Base-by-base conservation (phyloP, 129 eudicot species). In the Arctium minus region DNA sequence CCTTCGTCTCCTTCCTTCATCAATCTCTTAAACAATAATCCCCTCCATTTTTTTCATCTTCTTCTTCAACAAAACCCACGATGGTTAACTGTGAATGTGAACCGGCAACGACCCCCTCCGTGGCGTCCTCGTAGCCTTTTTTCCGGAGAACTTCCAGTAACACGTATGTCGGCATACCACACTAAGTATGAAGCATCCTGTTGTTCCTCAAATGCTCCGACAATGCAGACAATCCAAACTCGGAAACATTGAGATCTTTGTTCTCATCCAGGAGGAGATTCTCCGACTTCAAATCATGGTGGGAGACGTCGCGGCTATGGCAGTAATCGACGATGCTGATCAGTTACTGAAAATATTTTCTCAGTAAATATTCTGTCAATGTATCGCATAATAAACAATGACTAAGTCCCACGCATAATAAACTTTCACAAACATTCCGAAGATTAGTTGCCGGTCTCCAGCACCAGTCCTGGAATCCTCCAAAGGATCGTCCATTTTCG, bases 391-490 rank as follows among this genome's bases (percentile, higher is more conserved):
- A 22, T 22, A 22, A 22, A 22, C 27, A 22, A 22, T 22, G 27
- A 22, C 27, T 70, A 90, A 71, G 76, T 94, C 88, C n/a, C 86
- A 76, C 5, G 87, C 97, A 56, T 90, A 84, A 81, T 92, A 92
- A 12, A 94, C 98, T 82, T 94, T 94, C 2, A 97, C 98, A 56
- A 94, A 94, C 17, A 93, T 90, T 80, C 98, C 27, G 27, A 22
- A 22, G 27, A 22, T 22, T 22, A 22, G 27, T 22, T 22, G 27
- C 27, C 27, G 27, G 27, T 22, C 27, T 22, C 27, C 27, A 22
- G 27, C 27, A 22, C 27, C 27, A 22, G 0, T 22, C 27, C 27
- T 22, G 27, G 27, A 22, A 22, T 22, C 27, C 27, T 22, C 27
- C 27, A 22, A 22, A 22, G 27, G 27, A 22, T 22, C 27, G 27